Evolutionary conservation across 2,329 filamentous ascomycete species (phyloP), one percentile per base, ranked within the genome.

Genomic region (Aspergillus bombycis): DNA sequence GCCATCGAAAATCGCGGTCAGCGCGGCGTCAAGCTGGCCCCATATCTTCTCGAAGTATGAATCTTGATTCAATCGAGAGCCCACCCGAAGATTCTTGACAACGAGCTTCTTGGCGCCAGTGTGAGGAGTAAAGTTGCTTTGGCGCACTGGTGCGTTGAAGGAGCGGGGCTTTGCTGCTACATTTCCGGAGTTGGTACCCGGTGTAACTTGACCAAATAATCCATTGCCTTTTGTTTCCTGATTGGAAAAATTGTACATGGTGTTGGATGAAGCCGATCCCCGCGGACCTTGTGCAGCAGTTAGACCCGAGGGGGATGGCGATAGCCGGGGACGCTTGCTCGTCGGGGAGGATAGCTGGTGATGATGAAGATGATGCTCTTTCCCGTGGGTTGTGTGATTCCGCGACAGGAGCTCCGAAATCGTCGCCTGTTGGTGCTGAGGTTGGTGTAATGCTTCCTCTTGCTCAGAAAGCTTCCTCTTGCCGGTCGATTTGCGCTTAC

Each of bases 41-140:
- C 91, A 92, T 4, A 89, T 90, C 71, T 89, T 88, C 46, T 89
- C 83, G 71, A 96, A 92, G 80, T 97, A 98, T 67, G 87, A 84
- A 66, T 91, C 88, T 23, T 91, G 86, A 70, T 93, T 87, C 60
- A 86, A 83, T 62, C 85, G 84, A n/a, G 85, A 80, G 21, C 84
- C 84, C 1, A 86, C 85, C 63, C 90, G 88, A 67, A 97, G 85
- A 75, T 97, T 98, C 85, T 97, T 97, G 71, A 99, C 92, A n/a
- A 94, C 87, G 53, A 99, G 86, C 78, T 91, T 94, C 83, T 91
- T 94, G 23, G 92, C 89, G 36, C 93, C 93, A 12, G 85, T 83
- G 71, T 92, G 88, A 14, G 92, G 89, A 69, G 90, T 91, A 74
- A 94, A 92, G 57, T 82, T 81, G 60, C 76, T 77, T 55, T 77